Evolutionary conservation across 1,139 yeast genomes (phyloP).

Genomic region (Candida glucosophila): DNA sequence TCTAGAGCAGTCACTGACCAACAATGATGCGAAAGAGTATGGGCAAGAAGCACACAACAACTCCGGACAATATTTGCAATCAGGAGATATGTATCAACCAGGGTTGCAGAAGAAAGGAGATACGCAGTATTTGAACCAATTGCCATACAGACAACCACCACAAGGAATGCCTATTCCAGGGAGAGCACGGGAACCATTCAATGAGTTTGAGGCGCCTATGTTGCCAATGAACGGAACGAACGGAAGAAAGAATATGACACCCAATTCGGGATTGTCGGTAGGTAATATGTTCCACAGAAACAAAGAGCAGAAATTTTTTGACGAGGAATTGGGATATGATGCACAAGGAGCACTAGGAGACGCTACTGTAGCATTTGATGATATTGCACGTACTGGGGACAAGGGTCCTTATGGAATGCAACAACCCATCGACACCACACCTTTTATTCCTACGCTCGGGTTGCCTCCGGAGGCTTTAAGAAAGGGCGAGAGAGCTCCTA

Average conservation of each 20-base stretch:
- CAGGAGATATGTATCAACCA: too few species aligned
- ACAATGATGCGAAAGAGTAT: too few species aligned
- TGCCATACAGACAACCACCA: too few species aligned
- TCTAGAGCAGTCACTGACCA: too few species aligned
- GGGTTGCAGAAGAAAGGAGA: too few species aligned
- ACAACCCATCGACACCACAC: slow-evolving; percentile 47
- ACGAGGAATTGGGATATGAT: slow-evolving; percentile 46
- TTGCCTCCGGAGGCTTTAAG: slow-evolving; percentile 5
- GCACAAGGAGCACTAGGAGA: slow-evolving; percentile 33
- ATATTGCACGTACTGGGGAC: slow-evolving; percentile 53
- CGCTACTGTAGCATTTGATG: slow-evolving; percentile 49
- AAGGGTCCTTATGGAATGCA: slow-evolving; percentile 47
- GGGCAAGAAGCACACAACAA: too few species aligned
- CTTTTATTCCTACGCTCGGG: slow-evolving; percentile 62
- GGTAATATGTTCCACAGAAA: slow-evolving; percentile 38
- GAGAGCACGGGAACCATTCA: too few species aligned
- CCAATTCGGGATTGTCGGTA: slow-evolving; percentile 29
- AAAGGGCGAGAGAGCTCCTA: slow-evolving; percentile 9
- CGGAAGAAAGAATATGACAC: slow-evolving; percentile 17
- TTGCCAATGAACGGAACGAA: background rate
- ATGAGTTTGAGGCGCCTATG: too few species aligned
- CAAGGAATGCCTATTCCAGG: too few species aligned
- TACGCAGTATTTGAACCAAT: too few species aligned
- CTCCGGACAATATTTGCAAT: too few species aligned
- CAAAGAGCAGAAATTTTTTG: slow-evolving; percentile 27